Percentiles rank a stretch among this genome's conserved stretches.
phyloP scores from a whole-genome alignment of 495 filamentous ascomycete genomes.

The Endocarpon pusillum region DNA sequence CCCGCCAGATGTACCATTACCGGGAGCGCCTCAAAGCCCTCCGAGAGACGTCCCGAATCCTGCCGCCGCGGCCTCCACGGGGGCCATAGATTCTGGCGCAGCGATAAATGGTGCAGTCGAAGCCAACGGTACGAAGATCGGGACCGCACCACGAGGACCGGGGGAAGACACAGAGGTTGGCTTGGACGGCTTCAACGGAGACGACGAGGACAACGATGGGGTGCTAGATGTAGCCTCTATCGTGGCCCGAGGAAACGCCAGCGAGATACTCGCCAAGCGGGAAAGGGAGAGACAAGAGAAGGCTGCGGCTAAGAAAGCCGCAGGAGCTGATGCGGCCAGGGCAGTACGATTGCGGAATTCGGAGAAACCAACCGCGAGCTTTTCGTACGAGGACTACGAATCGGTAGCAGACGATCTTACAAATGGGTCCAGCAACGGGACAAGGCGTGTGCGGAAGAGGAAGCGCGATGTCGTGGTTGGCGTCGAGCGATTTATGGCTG shows the following conservation, averaged over 20 bases:
- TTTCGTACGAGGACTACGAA: slow-evolving; percentile 65
- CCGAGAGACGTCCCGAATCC: slow-evolving; percentile 42
- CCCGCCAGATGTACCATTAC: slow-evolving; percentile 42
- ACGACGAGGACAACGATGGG: slow-evolving; percentile 51
- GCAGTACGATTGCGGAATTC: slow-evolving; percentile 58
- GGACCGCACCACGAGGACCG: slow-evolving; percentile 29
- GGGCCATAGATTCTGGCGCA: slow-evolving; percentile 23
- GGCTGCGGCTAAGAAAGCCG: slow-evolving; percentile 42
- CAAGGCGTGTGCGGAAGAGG: slow-evolving; percentile 18
- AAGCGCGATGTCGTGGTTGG: slow-evolving; percentile 68
- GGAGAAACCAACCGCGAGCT: slow-evolving; percentile 56
- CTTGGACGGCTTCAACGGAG: slow-evolving; percentile 26
- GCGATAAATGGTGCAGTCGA: slow-evolving; percentile 12
- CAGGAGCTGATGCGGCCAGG: slow-evolving; percentile 29
- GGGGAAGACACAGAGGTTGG: slow-evolving; percentile 33
- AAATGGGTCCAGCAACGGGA: slow-evolving; percentile 11
- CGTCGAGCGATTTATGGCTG: slow-evolving; percentile 70
- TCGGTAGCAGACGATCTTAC: slow-evolving; percentile 34
- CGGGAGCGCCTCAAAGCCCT: slow-evolving; percentile 28
- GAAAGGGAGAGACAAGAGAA: slow-evolving; percentile 81
- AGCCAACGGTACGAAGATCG: slow-evolving; percentile 16
- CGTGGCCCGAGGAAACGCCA: slow-evolving; percentile 77
- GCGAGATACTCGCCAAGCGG: slow-evolving; percentile 76
- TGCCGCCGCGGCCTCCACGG: slow-evolving; percentile 36
- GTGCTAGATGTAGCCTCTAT: slow-evolving; percentile 89